phyloP scores from a whole-genome alignment of 768 basidiomycete species.

The Suillus discolor region DNA sequence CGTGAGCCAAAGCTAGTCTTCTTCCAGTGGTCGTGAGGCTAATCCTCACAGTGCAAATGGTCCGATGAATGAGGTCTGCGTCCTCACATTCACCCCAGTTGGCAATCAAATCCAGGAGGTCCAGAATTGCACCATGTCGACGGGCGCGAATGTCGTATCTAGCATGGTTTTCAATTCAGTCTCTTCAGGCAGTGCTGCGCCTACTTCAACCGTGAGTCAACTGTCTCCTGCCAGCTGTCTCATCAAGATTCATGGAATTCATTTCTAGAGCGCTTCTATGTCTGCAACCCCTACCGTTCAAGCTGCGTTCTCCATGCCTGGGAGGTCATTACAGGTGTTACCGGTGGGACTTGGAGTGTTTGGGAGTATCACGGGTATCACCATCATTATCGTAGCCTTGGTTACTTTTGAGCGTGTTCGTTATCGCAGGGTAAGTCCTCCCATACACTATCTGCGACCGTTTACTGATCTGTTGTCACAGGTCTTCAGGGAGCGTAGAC shows the following conservation, averaged over 20 bases:
- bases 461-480: conserved; percentile 26
- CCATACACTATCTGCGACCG: too few relatives aligned
- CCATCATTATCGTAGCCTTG: conserved; percentile 76
- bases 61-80: conserved; percentile 58
- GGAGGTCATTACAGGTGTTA: conserved; percentile 71
- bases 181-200: conserved; percentile 17
- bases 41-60: conserved; percentile 46
- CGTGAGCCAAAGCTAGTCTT: conserved; percentile 35
- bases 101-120: conserved; percentile 58
- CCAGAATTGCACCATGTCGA: conserved; percentile 49
- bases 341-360: conserved; percentile 85
- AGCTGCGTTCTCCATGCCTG: conserved; percentile 63
- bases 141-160: conserved; percentile 20
- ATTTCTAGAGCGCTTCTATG: conserved; percentile 28
- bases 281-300: conserved; percentile 33
- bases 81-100: conserved; percentile 54
- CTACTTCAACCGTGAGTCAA: conserved; percentile 24
- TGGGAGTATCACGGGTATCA: conserved; percentile 84
- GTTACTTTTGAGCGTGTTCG: conserved; percentile 88
- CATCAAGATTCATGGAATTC: conserved; percentile 3
- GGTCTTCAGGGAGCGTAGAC: conserved; percentile 75
- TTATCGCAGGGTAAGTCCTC: conserved; percentile 70
- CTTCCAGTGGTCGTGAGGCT: neutral
- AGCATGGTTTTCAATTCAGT: conserved; percentile 18
- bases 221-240: conserved; percentile 8